Evolutionary conservation across 2,329 filamentous ascomycete species (phyloP).

Genomic region (Talaromyces sp.): DNA sequence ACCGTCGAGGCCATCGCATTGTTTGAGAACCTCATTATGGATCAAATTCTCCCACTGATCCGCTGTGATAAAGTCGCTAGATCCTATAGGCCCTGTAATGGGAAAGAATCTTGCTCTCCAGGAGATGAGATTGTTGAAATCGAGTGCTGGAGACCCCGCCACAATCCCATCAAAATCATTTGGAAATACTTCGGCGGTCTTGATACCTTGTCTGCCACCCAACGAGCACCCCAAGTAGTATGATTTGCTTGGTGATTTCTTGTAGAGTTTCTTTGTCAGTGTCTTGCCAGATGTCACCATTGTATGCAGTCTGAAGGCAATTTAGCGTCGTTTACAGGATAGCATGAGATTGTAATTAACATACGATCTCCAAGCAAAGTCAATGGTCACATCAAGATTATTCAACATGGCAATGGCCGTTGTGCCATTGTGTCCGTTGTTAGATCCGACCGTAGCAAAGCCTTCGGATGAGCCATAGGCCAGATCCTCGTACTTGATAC

Average conservation of each 20-base stretch:
- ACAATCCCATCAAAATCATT: constrained; percentile 55
- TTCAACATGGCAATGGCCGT: constrained; percentile 45
- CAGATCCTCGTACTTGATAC: constrained; percentile 43
- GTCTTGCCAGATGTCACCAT: constrained; percentile 16
- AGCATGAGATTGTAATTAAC: constrained; percentile 30
- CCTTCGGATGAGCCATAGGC: constrained; percentile 40
- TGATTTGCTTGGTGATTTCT: constrained; percentile 23
- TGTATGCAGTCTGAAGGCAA: not conserved
- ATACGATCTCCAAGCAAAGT: constrained; percentile 43
- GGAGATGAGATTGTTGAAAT: constrained; percentile 37
- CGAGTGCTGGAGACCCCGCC: constrained; percentile 32
- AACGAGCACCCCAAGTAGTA: constrained; percentile 15
- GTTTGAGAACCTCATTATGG: constrained; percentile 31
- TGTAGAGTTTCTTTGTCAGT: constrained; percentile 37
- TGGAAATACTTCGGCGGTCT: constrained; percentile 46
- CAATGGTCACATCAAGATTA: constrained; percentile 42
- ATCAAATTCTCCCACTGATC: constrained; percentile 25
- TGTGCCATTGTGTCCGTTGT: constrained; percentile 49
- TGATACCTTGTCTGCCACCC: constrained; percentile 15
- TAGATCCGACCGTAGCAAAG: constrained; percentile 46
- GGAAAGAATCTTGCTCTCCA: constrained; percentile 34
- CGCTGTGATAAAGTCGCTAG: not conserved
- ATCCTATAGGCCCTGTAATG: not conserved
- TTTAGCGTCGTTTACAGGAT: not conserved
- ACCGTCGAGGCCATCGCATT: constrained; percentile 31